Evolutionary conservation across 2,329 filamentous ascomycete species (phyloP).

Genomic region (Hypomyces rosellus): DNA sequence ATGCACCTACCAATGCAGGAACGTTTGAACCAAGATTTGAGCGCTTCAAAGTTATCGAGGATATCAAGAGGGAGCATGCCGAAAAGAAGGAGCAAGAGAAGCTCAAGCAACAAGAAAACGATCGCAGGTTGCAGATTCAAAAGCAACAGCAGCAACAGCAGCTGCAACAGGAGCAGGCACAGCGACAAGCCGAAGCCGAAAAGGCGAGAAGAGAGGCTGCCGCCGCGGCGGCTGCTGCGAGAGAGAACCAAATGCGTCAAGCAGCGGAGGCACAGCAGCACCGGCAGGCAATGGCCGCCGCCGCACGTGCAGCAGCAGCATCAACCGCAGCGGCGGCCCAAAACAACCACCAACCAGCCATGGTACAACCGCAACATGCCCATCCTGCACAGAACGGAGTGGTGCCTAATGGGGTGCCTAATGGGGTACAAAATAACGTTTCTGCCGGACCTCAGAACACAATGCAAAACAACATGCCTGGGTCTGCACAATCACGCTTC

Average conservation of each 20-base stretch:
- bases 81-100: constrained; percentile 75
- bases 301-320: constrained; percentile 23
- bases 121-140: constrained; percentile 45
- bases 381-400: constrained; percentile 33
- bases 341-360: constrained; percentile 19
- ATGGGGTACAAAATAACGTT: constrained; percentile 22
- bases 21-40: constrained; percentile 83
- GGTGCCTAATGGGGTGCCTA: constrained; percentile 32
- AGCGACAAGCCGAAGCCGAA: constrained; percentile 40
- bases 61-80: constrained; percentile 70
- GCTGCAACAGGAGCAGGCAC: constrained; percentile 34
- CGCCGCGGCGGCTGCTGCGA: constrained; percentile 22
- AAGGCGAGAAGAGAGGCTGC: constrained; percentile 30
- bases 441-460: constrained; percentile 22
- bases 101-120: constrained; percentile 55
- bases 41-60: constrained; percentile 83
- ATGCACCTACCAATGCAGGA: constrained; percentile 64
- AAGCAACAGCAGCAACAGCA: constrained; percentile 38
- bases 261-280: constrained; percentile 29
- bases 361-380: constrained; percentile 26
- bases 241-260: constrained; percentile 31
- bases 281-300: constrained; percentile 26
- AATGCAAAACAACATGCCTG: constrained; percentile 34
- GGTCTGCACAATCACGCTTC: constrained; percentile 41
- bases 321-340: constrained; percentile 20